Base-by-base conservation (phyloP, 2,329 filamentous ascomycete species). In the Fusarium robinianum region DNA sequence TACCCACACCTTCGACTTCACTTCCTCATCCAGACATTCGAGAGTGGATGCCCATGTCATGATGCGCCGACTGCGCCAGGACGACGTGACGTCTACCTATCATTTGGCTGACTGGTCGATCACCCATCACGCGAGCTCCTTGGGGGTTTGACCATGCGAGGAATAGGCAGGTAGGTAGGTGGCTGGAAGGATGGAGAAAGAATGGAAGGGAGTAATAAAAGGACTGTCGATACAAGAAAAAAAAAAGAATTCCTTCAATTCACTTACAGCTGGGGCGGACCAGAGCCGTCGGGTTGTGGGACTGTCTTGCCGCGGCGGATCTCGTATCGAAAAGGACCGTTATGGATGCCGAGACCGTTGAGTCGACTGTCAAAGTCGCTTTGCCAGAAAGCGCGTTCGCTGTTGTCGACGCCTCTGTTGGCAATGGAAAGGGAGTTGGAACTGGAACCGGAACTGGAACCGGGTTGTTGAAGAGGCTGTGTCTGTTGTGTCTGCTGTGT, bases 251-350 rank as follows among this genome's bases (percentile, higher is more conserved):
- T 26, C 18, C 40, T 50, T 37, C 23, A 58, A 58, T 58, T 33
- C 19, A 64, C 64, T 66, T 59, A 67, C 64, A 65, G 47, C 56
- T 61, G 49, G 35, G 41, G 41, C 39, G 40, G 52, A 25, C 46
- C 51, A 10, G 51, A 46, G 18, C 39, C 48, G 31, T 53, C 36
- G 16, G 52, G 52, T 27, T 55, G 61, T 25, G 61, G 63, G 36
- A 68, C 65, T 12, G 64, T 58, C 46, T 63, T 68, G 33, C 65
- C 66, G 36, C 59, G 48, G 26, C 62, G 60, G 30, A 67, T 57
- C 39, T 66, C 64, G 55, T 61, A 67, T 21, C 52, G 57, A 47
- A 54, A 52, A 21, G 64, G 59, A 21, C 49, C 55, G 54, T 60
- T 56, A 39, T 53, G 53, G 36, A 61, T 58, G 33, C 57, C 59